A percentile compares a stretch with the other conserved stretches of the same genome.
Conservation (phyloP, 495 filamentous ascomycete genomes). For the Talaromyces liani region DNA sequence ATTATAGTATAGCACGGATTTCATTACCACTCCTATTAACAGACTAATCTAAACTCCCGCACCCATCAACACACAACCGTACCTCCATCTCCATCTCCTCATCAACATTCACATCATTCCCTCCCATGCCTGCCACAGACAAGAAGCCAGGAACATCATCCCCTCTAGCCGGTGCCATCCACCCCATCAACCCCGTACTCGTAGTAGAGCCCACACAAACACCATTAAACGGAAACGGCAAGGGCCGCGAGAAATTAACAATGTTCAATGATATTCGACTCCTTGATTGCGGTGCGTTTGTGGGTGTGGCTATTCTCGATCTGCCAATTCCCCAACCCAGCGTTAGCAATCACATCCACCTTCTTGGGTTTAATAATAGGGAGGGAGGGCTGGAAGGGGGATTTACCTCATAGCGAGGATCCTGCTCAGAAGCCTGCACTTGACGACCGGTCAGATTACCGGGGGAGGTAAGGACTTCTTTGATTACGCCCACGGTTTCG, state of each 20-base stretch:
- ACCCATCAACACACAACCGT: constrained; percentile 6
- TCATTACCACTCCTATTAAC: not conserved
- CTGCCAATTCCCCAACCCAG: constrained; percentile 1
- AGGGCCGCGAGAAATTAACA: not conserved
- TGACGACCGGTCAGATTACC: constrained; percentile 18
- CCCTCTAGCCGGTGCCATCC: constrained; percentile 2
- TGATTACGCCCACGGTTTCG: constrained; percentile 19
- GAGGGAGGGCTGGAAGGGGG: not conserved
- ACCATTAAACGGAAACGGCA: not conserved
- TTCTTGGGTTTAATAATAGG: no score
- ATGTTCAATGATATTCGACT: constrained; percentile 23
- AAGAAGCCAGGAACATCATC: not conserved
- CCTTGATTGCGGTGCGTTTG: constrained; percentile 27
- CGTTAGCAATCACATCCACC: not conserved
- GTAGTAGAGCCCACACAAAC: not conserved
- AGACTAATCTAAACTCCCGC: not conserved
- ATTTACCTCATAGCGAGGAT: constrained; percentile 26
- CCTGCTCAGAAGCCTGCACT: constrained; percentile 16
- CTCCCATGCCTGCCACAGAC: not conserved
- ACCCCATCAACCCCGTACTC: not conserved
- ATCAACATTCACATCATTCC: not conserved
- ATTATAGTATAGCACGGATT: not conserved
- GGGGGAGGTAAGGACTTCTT: constrained; percentile 16
- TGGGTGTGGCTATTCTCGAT: constrained; percentile 29
- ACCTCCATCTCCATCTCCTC: constrained; percentile 8